These are phyloP conservation scores for Helotiales sp. DNA, from an alignment of 2,329 filamentous ascomycete genomes.

Conservation along the genomic window DNA sequence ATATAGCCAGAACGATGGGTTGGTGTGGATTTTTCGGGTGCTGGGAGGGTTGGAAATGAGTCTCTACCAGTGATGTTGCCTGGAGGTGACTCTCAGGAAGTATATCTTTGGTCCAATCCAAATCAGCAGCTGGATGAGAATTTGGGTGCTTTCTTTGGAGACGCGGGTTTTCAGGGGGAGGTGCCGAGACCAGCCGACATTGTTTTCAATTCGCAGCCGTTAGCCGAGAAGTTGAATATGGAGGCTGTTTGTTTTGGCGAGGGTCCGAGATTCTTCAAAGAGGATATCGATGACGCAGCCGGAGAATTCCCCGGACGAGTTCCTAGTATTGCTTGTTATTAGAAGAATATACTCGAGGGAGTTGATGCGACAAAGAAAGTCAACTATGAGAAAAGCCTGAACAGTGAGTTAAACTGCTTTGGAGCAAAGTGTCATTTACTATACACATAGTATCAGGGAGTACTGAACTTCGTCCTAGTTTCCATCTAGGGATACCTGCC, in stretches of 20 bases:
- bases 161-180: background rate
- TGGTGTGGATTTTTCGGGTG: background rate
- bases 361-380: too few species aligned
- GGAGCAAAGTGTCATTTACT: background rate
- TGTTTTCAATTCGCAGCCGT: background rate
- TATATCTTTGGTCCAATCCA: background rate
- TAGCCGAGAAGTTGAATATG: constrained; percentile 8
- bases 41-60: background rate
- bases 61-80: background rate
- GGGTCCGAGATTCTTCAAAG: constrained; percentile 16
- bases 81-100: background rate
- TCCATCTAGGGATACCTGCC: background rate
- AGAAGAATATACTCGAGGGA: too few species aligned
- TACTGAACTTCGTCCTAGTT: background rate
- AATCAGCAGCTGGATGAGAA: background rate
- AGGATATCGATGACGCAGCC: constrained; percentile 7
- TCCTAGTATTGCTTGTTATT: background rate
- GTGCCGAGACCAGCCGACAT: background rate
- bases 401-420: background rate
- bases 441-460: constrained; percentile 1
- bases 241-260: constrained; percentile 18
- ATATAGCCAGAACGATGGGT: background rate
- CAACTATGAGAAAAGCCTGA: background rate
- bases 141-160: background rate
- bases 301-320: background rate